These are phyloP conservation scores for Aspergillus thermomutatus DNA, from an alignment of 2,329 filamentous ascomycete species.

Conservation along the genomic window DNA sequence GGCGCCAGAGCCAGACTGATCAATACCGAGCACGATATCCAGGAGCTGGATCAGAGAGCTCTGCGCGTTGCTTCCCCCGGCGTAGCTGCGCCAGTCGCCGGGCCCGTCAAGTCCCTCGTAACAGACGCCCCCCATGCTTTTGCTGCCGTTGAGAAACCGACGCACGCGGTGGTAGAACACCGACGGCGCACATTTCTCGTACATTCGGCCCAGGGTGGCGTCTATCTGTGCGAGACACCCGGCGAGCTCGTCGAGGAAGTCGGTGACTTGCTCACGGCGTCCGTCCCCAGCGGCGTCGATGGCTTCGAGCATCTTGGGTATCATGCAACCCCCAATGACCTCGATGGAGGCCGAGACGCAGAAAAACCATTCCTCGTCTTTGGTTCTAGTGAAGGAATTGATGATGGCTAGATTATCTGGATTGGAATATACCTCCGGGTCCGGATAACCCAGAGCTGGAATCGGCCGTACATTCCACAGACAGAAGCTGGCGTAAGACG, in stretches of 20 bases:
- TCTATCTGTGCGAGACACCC: slow-evolving; percentile 43
- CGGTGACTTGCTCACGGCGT: slow-evolving; percentile 36
- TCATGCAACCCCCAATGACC: slow-evolving; percentile 42
- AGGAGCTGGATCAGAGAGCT: slow-evolving; percentile 54
- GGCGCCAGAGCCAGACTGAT: too few species aligned
- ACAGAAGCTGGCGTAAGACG: slow-evolving; percentile 23
- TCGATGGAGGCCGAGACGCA: slow-evolving; percentile 53
- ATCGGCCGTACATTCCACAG: slow-evolving; percentile 20
- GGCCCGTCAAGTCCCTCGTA: slow-evolving; percentile 50
- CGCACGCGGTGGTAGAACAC: slow-evolving; percentile 53
- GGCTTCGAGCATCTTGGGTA: slow-evolving; percentile 35
- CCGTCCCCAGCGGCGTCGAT: slow-evolving; percentile 44
- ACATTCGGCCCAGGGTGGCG: slow-evolving; percentile 48
- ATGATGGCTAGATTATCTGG: slow-evolving; percentile 34
- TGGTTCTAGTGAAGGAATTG: slow-evolving; percentile 38
- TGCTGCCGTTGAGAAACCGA: slow-evolving; percentile 51
- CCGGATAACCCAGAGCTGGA: too few species aligned
- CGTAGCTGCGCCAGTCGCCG: slow-evolving; percentile 50
- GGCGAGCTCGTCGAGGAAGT: slow-evolving; percentile 39
- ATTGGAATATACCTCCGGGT: slow-evolving; percentile 13
- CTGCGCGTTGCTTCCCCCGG: slow-evolving; percentile 55
- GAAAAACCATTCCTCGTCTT: slow-evolving; percentile 48
- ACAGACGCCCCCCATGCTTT: slow-evolving; percentile 54
- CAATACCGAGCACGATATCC: slow-evolving; percentile 51
- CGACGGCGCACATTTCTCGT: slow-evolving; percentile 47